Percentiles rank a stretch among this genome's conserved stretches.
Evolutionary conservation across 75 land plant genomes (phyloP).

Genomic region (Ceratopteris richardii): DNA sequence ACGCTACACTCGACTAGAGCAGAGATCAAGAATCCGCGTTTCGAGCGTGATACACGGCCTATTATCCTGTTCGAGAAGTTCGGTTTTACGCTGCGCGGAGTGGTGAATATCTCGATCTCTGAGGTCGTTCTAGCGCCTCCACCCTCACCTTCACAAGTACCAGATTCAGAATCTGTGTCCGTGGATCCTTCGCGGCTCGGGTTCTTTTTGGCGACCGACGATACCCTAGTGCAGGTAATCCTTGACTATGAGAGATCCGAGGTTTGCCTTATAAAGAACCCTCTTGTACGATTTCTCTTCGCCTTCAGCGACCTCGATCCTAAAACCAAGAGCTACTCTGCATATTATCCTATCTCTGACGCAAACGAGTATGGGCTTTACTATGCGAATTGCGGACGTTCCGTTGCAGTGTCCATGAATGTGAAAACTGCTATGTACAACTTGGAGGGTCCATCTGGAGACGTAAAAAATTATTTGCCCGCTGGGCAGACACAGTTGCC

Average conservation of each 20-base stretch:
- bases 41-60: constrained; percentile 36
- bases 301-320: constrained; percentile 22
- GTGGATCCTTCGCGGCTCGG: constrained; percentile 34
- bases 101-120: constrained; percentile 25
- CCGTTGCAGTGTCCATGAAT: constrained; percentile 30
- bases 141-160: constrained; percentile 7
- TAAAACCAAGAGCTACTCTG: neutral
- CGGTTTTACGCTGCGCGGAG: constrained; percentile 41
- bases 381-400: constrained; percentile 46
- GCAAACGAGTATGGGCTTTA: constrained; percentile 57
- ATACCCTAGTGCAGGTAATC: constrained; percentile 36
- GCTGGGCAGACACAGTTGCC: constrained; percentile 54
- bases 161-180: constrained; percentile 13
- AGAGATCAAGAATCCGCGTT: constrained; percentile 45
- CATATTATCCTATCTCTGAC: constrained; percentile 12
- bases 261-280: constrained; percentile 30
- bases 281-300: constrained; percentile 35
- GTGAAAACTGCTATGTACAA: constrained; percentile 54
- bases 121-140: constrained; percentile 10
- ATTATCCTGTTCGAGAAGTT: constrained; percentile 57
- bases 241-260: constrained; percentile 22
- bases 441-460: constrained; percentile 19
- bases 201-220: constrained; percentile 58
- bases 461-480: constrained; percentile 36
- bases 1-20: constrained; percentile 2